These are phyloP conservation scores for Colletotrichum theobromicola DNA, from an alignment of 2,329 filamentous ascomycete species.

Conservation along the genomic window DNA sequence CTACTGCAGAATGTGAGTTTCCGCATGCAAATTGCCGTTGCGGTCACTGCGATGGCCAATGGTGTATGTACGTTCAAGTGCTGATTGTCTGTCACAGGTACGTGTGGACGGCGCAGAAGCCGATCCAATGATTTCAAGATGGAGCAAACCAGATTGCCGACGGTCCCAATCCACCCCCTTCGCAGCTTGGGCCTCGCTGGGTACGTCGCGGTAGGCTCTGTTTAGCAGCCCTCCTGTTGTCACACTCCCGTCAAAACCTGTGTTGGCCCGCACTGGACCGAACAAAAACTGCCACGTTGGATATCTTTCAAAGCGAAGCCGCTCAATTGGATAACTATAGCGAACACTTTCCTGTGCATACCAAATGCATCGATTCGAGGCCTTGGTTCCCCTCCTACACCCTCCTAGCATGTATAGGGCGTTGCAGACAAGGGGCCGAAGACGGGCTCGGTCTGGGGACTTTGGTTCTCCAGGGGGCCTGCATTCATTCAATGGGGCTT, in stretches of 20 bases:
- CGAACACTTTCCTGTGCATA: conserved; percentile 8
- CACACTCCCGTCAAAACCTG: conserved; percentile 4
- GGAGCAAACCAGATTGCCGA: neutral
- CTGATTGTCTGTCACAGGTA: conserved; percentile 16
- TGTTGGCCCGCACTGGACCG: neutral
- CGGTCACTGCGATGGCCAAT: neutral
- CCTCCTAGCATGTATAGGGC: neutral
- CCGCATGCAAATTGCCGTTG: neutral
- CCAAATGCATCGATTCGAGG: neutral
- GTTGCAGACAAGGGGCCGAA: neutral
- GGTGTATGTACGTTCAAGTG: neutral
- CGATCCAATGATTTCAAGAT: conserved; percentile 12
- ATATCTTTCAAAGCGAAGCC: neutral
- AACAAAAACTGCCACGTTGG: neutral
- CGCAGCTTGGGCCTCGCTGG: neutral
- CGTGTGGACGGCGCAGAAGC: conserved; percentile 25
- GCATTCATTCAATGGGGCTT: neutral
- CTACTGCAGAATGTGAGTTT: conserved; percentile 78
- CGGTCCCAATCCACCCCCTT: neutral
- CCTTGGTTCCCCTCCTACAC: neutral
- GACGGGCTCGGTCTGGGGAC: neutral
- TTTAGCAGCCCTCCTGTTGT: conserved; percentile 7
- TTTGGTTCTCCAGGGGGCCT: neutral
- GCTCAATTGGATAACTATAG: conserved; percentile 6
- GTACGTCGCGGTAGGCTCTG: neutral